Evolutionary conservation across 441 rosid species (phyloP), one percentile per base, ranked within the genome.

Genomic region (Syzygium malaccense): DNA sequence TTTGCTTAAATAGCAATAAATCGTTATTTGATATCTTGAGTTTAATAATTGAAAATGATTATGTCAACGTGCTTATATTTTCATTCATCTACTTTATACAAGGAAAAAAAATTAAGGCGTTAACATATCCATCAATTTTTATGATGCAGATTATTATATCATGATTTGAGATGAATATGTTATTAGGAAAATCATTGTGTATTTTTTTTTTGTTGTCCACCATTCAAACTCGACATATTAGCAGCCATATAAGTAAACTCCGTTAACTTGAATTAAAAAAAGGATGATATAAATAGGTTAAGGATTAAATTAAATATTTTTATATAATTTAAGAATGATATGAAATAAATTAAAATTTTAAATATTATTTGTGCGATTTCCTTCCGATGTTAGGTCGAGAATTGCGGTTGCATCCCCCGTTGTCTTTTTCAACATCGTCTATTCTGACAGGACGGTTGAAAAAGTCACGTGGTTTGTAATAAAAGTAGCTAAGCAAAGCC

Each of bases 331-430:
- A 0, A 62, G 7, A 4, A 62, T 14, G 0, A n/a, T 14, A 62
- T n/a, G 14, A 3, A n/a, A 0, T n/a, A n/a, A 62, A 62, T 14
- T 2, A 62, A n/a, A n/a, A n/a, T 0, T 14, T n/a, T 25, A n/a
- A 64, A 45, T 45, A 45, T 45, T 45, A 45, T 45, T 45, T 45
- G 48, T 7, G 8, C 48, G 2, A 45, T 45, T 45, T 45, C 48
- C 9, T 45, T 45, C 48, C 0, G 9, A 7, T 8, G 48, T 55
- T 55, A 55, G 20, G 23, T 19, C 8, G 23, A 55, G 20, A 55
- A 55, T 55, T 55, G 25, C 4, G 23, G 5, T 17, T 14, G 37
- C 71, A 8, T 0, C 20, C 17, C 23, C 75, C 75, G 20, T 64
- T 30, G 23, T 64, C 75, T 64, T 30, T 64, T 17, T 64, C 23